Conservation (phyloP, 768 basidiomycete genomes). For the Suillus americanus region DNA sequence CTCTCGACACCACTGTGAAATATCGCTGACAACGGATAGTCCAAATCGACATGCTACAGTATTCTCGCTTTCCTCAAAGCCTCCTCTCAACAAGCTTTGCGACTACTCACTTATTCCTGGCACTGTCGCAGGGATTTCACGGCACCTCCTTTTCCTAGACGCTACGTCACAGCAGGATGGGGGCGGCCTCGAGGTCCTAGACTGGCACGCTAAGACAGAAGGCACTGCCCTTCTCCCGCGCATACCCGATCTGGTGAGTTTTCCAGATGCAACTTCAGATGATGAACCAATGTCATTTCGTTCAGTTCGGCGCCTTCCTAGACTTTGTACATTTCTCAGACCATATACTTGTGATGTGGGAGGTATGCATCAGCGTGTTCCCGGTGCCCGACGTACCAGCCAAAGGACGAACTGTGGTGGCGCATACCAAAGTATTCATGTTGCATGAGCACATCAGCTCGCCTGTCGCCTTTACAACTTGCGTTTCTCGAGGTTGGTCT, state of each 20-base stretch:
- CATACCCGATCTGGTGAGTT: slow-evolving; percentile 20
- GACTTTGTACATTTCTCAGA: slow-evolving; percentile 23
- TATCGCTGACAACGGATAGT: slow-evolving; percentile 6
- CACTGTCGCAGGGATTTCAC: slow-evolving; percentile 20
- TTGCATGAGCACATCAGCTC: slow-evolving; percentile 22
- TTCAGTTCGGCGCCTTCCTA: slow-evolving; percentile 24
- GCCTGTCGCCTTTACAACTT: slow-evolving; percentile 28
- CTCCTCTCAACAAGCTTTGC: slow-evolving; percentile 20
- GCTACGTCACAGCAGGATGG: slow-evolving; percentile 15
- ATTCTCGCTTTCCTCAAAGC: slow-evolving; percentile 15
- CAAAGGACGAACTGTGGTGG: slow-evolving; percentile 20
- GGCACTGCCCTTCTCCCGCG: slow-evolving; percentile 26
- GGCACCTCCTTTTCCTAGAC: slow-evolving; percentile 24
- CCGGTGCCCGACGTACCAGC: slow-evolving; percentile 20
- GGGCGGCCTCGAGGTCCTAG: slow-evolving; percentile 24
- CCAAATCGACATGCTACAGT: slow-evolving; percentile 19
- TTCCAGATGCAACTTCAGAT: neutral
- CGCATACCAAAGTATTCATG: slow-evolving; percentile 25
- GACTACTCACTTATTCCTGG: slow-evolving; percentile 24
- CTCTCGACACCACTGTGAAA: neutral
- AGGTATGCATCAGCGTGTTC: slow-evolving; percentile 26
- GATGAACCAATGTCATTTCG: neutral
- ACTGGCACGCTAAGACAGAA: slow-evolving; percentile 22
- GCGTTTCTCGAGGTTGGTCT: slow-evolving; percentile 12
- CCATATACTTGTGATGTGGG: slow-evolving; percentile 28